These are phyloP conservation scores for Penicillium aurantiogriseum DNA, from an alignment of 2,329 filamentous ascomycete species.

Conservation along the genomic window DNA sequence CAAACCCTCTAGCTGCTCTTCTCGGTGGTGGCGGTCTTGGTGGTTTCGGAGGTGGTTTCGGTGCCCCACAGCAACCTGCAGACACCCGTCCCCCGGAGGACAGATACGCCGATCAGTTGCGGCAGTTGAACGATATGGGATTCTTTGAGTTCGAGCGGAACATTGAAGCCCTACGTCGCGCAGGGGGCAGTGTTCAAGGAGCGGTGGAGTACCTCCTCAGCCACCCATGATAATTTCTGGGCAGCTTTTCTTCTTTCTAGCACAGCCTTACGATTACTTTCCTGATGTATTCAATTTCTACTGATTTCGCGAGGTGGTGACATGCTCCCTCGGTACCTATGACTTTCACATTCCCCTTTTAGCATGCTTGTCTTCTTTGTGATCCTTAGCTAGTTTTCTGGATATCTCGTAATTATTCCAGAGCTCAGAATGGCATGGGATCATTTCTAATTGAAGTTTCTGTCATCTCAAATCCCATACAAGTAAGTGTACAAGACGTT, in stretches of 20 bases:
- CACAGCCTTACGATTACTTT: constrained; percentile 5
- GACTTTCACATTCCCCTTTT: constrained; percentile 9
- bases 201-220: constrained; percentile 50
- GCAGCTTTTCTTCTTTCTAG: constrained; percentile 2
- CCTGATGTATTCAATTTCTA: constrained; percentile 6
- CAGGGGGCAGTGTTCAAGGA: constrained; percentile 91
- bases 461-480: background rate
- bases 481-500: background rate
- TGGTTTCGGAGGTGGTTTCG: constrained; percentile 44
- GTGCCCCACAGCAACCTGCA: constrained; percentile 56
- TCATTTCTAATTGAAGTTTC: background rate
- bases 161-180: constrained; percentile 79
- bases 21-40: constrained; percentile 49
- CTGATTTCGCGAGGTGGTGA: constrained; percentile 10
- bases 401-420: background rate
- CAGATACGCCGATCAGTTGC: constrained; percentile 81
- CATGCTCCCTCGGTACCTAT: constrained; percentile 6
- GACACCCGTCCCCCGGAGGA: constrained; percentile 93
- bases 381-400: constrained; percentile 2
- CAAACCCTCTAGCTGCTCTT: constrained; percentile 48
- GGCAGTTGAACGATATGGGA: constrained; percentile 97
- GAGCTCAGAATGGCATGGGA: background rate
- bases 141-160: constrained; percentile 97
- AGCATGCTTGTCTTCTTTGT: constrained; percentile 3
- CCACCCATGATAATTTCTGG: constrained; percentile 27